phyloP scores from a whole-genome alignment of 1,139 yeast genomes.

The Suhomyces maxii region DNA sequence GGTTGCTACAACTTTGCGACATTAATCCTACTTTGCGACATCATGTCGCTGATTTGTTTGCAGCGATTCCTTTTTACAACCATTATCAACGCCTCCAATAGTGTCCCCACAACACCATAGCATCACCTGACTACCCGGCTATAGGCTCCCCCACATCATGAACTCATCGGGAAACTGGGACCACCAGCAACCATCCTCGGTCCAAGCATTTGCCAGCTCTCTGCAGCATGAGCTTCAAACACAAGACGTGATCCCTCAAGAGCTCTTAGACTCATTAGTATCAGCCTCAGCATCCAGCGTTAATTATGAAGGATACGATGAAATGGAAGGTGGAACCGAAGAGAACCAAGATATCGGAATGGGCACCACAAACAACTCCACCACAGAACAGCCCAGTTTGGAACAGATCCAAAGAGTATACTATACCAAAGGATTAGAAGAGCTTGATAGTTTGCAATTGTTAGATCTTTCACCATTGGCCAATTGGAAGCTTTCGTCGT shows the following conservation, averaged over 20 bases:
- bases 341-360: slow-evolving; percentile 11
- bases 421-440: slow-evolving; percentile 50
- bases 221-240: slow-evolving; percentile 32
- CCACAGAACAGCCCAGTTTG: slow-evolving; percentile 20
- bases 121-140: background rate
- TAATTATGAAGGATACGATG: slow-evolving; percentile 10
- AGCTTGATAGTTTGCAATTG: slow-evolving; percentile 57
- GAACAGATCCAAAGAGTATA: slow-evolving; percentile 40
- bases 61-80: background rate
- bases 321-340: slow-evolving; percentile 9
- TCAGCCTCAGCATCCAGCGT: slow-evolving; percentile 19
- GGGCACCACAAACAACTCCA: slow-evolving; percentile 3
- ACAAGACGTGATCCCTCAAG: slow-evolving; percentile 37
- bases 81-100: background rate
- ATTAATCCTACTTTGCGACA: no score
- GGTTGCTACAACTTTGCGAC: background rate
- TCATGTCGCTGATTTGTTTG: background rate
- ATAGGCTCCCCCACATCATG: slow-evolving; percentile 15
- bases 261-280: slow-evolving; percentile 35
- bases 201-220: slow-evolving; percentile 7
- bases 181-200: slow-evolving; percentile 7
- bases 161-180: slow-evolving; percentile 34
- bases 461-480: slow-evolving; percentile 81
- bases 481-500: slow-evolving; percentile 81
- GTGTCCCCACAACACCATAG: no score